Evolutionary conservation across 2,329 filamentous ascomycete species (phyloP), one percentile per base, ranked within the genome.

Genomic region (Scedosporium minutisporum): DNA sequence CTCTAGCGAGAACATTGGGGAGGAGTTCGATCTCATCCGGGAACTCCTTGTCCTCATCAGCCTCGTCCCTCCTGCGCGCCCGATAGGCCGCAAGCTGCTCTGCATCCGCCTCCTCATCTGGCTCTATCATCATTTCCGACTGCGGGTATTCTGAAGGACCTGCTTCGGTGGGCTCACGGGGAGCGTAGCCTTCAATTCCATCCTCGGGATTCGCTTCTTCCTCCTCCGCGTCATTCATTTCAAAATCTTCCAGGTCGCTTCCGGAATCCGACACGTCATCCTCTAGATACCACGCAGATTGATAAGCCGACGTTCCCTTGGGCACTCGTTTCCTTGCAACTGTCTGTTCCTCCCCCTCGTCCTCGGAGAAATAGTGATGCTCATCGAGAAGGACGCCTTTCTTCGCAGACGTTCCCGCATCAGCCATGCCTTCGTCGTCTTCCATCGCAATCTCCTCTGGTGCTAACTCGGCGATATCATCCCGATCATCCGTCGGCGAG

Each of bases 21-120:
- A 90, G 91, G 61, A 99, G 80, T 74, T 99, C 96, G 63, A 99
- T 95, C 74, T 99, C 95, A 67, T 99, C 95, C 0, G 95, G 95
- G 74, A 97, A 99, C 73, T 97, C 93, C 62, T 90, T 84, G 73
- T 99, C 95, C 14, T 97, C 93, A 59, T 93, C 85, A 3, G 87
- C 91, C 68, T 97, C 93, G 25, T 87, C 86, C 60, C 87, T 86
- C 70, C 92, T 91, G 66, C 87, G 86, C 60, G 85, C 82, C 46
- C 95, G 87, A 75, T 92, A 99, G 55, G 88, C 88, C 62, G 87
- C 90, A 48, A 99, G 81, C 71, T 96, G 87, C 68, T 87, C 82
- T 2, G 89, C 83, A 67, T 88, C 84, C 12, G 84, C 89, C 70
- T 96, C 92, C 65, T 97, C 92, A 68, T 96, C 88, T 1, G 89